phyloP scores from a whole-genome alignment of 2,329 filamentous ascomycete species.

The Colletotrichum abscissum region DNA sequence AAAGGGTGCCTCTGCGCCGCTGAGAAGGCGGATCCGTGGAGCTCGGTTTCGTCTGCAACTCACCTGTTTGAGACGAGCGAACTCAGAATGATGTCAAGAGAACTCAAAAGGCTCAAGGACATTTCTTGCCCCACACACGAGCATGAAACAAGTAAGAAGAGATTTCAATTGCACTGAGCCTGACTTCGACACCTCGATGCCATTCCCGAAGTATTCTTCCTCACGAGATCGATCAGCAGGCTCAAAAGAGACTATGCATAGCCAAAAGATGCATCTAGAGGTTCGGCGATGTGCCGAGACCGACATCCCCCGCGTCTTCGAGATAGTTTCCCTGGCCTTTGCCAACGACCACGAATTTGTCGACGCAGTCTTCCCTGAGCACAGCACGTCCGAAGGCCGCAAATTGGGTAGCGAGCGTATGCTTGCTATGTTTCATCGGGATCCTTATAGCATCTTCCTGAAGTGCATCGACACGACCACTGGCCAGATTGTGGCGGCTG shows the following conservation, averaged over 20 bases:
- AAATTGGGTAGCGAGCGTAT: neutral
- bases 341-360: neutral
- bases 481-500: neutral
- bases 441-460: neutral
- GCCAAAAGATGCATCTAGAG: neutral
- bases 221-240: neutral
- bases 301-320: neutral
- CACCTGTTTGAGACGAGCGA: neutral
- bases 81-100: neutral
- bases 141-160: neutral
- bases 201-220: neutral
- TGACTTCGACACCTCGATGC: neutral
- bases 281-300: neutral
- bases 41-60: neutral
- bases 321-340: neutral
- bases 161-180: too few species aligned
- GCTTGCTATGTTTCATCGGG: neutral
- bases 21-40: neutral
- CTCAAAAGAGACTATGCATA: neutral
- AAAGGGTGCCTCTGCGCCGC: too few species aligned
- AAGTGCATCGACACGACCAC: neutral
- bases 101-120: neutral
- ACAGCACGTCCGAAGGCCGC: neutral
- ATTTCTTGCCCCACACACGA: neutral
- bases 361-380: neutral